Evolutionary conservation across 202 grass and related monocot genomes (phyloP).

Genomic region (Schoenoplectus tabernaemontani): DNA sequence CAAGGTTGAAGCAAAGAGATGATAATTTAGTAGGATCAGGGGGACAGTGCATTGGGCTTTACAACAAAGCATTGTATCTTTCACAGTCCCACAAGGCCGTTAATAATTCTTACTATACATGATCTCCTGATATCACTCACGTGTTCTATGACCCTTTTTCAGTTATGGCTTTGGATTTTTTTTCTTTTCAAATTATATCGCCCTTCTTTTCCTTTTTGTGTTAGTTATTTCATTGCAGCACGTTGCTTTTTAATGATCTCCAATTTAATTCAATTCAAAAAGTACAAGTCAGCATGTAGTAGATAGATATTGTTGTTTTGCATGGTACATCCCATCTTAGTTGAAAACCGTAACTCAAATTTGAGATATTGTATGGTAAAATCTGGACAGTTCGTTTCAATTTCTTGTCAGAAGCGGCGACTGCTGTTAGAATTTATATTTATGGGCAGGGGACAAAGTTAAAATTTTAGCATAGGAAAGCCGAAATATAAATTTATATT

Average conservation of each 20-base stretch:
- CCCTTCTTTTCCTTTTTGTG: background rate
- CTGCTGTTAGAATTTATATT: no score
- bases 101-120: conserved; percentile 4
- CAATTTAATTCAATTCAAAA: no score
- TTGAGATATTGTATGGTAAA: no score
- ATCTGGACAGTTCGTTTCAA: no score
- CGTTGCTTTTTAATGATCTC: no score
- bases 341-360: no score
- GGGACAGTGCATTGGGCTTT: conserved; percentile 9
- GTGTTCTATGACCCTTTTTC: background rate
- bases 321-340: background rate
- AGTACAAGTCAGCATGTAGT: background rate
- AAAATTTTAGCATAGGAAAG: no score
- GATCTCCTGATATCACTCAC: background rate
- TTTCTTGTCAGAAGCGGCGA: no score
- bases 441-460: no score
- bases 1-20: background rate
- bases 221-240: background rate
- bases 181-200: background rate
- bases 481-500: no score
- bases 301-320: background rate
- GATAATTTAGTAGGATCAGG: background rate
- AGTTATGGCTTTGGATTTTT: background rate
- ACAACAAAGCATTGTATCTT: conserved; percentile 14
- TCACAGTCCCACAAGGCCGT: background rate